Percentiles rank a stretch among this genome's conserved stretches.
Conservation (phyloP, 371 early-diverging fungal species). For the Homolaphlyctis polyrhiza region DNA sequence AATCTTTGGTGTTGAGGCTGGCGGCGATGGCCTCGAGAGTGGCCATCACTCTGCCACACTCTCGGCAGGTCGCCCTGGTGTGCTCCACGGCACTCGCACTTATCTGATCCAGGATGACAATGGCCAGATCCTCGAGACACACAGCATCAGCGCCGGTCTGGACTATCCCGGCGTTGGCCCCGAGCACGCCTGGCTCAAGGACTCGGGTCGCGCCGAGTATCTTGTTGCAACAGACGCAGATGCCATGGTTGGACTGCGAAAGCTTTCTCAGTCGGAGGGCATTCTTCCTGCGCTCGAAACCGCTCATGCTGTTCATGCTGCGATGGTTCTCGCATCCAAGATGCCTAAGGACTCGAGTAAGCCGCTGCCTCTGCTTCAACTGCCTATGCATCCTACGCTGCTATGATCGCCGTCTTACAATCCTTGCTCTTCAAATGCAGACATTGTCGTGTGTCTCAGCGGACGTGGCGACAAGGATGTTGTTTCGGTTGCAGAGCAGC, state of each 20-base stretch:
- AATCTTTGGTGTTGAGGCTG: slow-evolving; percentile 92
- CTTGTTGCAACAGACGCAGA: slow-evolving; percentile 78
- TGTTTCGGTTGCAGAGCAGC: slow-evolving; percentile 81
- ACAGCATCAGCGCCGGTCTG: slow-evolving; percentile 92
- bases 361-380: neutral
- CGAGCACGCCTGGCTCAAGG: slow-evolving; percentile 90
- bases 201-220: slow-evolving; percentile 81
- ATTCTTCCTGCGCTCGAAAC: slow-evolving; percentile 95
- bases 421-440: no score
- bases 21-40: slow-evolving; percentile 78
- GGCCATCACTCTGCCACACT: slow-evolving; percentile 87
- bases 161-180: slow-evolving; percentile 98
- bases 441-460: slow-evolving; percentile 84
- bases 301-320: slow-evolving; percentile 86
- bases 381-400: neutral
- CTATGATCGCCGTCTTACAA: neutral
- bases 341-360: slow-evolving; percentile 61
- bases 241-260: slow-evolving; percentile 83
- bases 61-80: slow-evolving; percentile 82
- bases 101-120: slow-evolving; percentile 87
- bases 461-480: slow-evolving; percentile 98
- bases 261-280: slow-evolving; percentile 81
- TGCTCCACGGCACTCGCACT: slow-evolving; percentile 93
- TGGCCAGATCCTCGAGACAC: slow-evolving; percentile 94
- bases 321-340: slow-evolving; percentile 70